Base-by-base conservation (phyloP, 1,139 yeast genomes). In the Saccharomyces hybrid region DNA sequence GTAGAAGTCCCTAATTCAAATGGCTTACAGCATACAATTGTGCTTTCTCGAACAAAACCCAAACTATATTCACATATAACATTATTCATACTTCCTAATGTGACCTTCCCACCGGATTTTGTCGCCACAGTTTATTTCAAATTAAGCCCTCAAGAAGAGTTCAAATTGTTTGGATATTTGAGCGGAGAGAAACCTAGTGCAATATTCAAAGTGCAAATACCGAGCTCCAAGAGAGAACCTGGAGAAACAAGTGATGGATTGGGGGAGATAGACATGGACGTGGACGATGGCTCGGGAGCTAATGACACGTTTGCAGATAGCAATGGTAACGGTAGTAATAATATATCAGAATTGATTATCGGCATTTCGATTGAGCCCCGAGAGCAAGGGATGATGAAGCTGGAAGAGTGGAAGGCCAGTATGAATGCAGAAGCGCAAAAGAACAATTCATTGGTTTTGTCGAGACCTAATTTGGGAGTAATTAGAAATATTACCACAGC, bases 41-140 rank as follows among this genome's bases (percentile, higher is more conserved):
- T 68, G 1, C 57, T 70, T 44, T 64, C 71, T 0, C 67, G 71
- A 3, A 66, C 71, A 5, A 68, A 67, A 52, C 70, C 72, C 13
- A 67, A 67, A 38, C 61, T 65, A 4, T 67, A 69, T 54, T 84
- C 89, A 50, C 91, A 87, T 65, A 77, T 89, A 52, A 85, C 93
- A 2, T 74, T 89, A 16, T 89, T 89, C 65, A 73, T 88, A 44
- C 76, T 89, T 8, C 97, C 97, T 1, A 86, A 75, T 61, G 77
- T 78, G 2, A 76, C 75, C 4, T 74, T 87, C 49, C 96, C 91
- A 54, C 78, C 81, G 1, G 80, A 79, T 52, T 85, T 77, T 63
- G 83, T 93, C 0, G 98, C 97, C 0, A 77, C 91, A 49, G 88
- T 93, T 3, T 93, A 87, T 70, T 91, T 90, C 71, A 96, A 93